phyloP scores from a whole-genome alignment of 1,139 yeast genomes.

The Suhomyces anneliseae region DNA sequence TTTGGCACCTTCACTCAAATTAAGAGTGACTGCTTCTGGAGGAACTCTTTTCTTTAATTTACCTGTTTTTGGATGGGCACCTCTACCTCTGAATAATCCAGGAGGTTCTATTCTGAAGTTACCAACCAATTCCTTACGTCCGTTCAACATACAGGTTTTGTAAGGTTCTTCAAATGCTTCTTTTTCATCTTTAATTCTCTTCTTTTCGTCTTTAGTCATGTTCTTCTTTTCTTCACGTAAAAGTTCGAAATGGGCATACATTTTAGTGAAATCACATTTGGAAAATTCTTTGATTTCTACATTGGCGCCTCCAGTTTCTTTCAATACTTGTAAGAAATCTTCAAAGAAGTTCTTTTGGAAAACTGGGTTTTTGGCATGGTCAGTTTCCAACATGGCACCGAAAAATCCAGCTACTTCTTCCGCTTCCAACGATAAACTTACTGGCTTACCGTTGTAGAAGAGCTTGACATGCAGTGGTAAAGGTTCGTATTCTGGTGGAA shows the following conservation, averaged over 20 bases:
- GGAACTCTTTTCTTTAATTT: constrained; percentile 75
- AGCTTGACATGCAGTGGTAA: constrained; percentile 78
- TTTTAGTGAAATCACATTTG: constrained; percentile 76
- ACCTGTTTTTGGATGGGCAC: constrained; percentile 96
- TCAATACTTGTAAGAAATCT: constrained; percentile 70
- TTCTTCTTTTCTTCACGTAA: constrained; percentile 72
- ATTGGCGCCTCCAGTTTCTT: constrained; percentile 64
- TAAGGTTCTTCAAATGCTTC: constrained; percentile 79
- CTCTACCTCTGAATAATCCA: constrained; percentile 92
- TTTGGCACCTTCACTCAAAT: constrained; percentile 69
- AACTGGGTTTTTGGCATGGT: constrained; percentile 83
- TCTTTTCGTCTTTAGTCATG: constrained; percentile 70
- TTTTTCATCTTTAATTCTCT: constrained; percentile 64
- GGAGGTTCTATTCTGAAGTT: constrained; percentile 96
- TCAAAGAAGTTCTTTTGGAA: constrained; percentile 84
- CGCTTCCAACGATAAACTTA: constrained; percentile 72
- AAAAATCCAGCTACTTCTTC: constrained; percentile 97
- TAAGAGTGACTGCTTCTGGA: constrained; percentile 88
- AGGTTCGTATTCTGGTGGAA: constrained; percentile 91
- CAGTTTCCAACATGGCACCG: constrained; percentile 86
- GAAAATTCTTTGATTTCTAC: constrained; percentile 58
- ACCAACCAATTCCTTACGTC: constrained; percentile 89
- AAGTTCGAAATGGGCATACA: constrained; percentile 69
- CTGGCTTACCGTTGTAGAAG: constrained; percentile 73
- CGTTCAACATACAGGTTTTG: constrained; percentile 79